Conservation (phyloP, 2,329 filamentous ascomycete species). For the Colletotrichum cuscutae region DNA sequence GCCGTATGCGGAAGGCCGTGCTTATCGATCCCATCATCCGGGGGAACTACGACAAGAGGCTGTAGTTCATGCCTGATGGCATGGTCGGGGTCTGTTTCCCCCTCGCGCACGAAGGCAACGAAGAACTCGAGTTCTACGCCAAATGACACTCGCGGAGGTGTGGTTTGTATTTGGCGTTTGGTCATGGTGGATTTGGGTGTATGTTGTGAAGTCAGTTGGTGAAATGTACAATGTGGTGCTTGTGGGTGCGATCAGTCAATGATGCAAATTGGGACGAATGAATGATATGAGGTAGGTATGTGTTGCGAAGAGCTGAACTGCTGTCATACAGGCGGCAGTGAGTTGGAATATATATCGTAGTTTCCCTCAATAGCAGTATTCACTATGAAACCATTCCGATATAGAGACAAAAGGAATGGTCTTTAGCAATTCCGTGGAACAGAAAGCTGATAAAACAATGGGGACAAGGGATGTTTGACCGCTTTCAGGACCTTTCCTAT, state of each 20-base stretch:
- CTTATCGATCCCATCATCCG: neutral
- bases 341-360: neutral
- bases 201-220: neutral
- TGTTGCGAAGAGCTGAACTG: neutral
- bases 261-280: neutral
- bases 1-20: neutral
- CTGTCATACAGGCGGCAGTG: neutral
- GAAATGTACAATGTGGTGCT: neutral
- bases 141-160: conserved; percentile 38
- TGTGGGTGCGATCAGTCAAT: conserved; percentile 14
- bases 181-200: neutral
- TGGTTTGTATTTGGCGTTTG: conserved; percentile 1
- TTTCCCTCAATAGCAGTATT: neutral
- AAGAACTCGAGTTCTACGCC: conserved; percentile 43
- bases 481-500: neutral
- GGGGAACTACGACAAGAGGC: conserved; percentile 38
- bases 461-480: neutral
- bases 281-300: neutral
- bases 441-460: neutral
- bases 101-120: conserved; percentile 32
- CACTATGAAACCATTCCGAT: neutral
- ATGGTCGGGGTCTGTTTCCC: conserved; percentile 38
- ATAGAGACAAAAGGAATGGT: neutral
- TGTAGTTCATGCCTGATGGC: conserved; percentile 36
- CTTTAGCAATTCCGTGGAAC: neutral